phyloP scores from a whole-genome alignment of 352 stramenopile genomes.

The Globisporangium mamillatum region DNA sequence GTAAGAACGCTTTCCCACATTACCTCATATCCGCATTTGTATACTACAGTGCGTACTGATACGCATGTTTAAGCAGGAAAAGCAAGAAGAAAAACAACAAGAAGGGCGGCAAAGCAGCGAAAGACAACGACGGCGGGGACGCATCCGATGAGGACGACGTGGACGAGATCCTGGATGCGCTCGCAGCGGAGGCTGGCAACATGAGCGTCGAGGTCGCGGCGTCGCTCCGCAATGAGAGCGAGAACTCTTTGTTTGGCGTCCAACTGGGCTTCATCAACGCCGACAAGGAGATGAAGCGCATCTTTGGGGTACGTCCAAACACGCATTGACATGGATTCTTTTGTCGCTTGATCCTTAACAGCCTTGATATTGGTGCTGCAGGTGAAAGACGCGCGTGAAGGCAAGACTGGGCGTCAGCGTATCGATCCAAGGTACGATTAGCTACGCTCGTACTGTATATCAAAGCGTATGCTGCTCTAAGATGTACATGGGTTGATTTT shows the following conservation, averaged over 20 bases:
- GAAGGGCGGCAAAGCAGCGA: slow-evolving; percentile 22
- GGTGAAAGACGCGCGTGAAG: slow-evolving; percentile 64
- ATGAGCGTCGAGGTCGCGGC: slow-evolving; percentile 35
- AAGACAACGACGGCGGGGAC: slow-evolving; percentile 26
- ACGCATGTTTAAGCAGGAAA: neutral
- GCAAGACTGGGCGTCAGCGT: slow-evolving; percentile 36
- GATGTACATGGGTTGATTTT: neutral
- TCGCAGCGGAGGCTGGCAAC: slow-evolving; percentile 43
- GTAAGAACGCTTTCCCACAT: slow-evolving; percentile 9
- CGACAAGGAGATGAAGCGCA: slow-evolving; percentile 88
- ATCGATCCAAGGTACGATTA: slow-evolving; percentile 48
- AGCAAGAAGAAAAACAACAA: slow-evolving; percentile 44
- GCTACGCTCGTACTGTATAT: neutral
- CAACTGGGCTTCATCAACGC: slow-evolving; percentile 77
- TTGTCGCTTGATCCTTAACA: neutral
- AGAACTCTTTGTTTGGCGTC: slow-evolving; percentile 65
- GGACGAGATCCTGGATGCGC: slow-evolving; percentile 65
- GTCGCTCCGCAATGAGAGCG: slow-evolving; percentile 32
- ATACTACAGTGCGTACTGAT: neutral
- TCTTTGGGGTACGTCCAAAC: slow-evolving; percentile 57
- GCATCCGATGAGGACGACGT: slow-evolving; percentile 37
- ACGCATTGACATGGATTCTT: too few species aligned
- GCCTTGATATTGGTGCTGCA: slow-evolving; percentile 16
- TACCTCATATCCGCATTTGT: neutral
- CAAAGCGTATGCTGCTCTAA: neutral